A percentile compares a stretch with the other conserved stretches of the same genome.
Evolutionary conservation across 768 basidiomycete genomes (phyloP).

Genomic region (Suillus fuscotomentosus): DNA sequence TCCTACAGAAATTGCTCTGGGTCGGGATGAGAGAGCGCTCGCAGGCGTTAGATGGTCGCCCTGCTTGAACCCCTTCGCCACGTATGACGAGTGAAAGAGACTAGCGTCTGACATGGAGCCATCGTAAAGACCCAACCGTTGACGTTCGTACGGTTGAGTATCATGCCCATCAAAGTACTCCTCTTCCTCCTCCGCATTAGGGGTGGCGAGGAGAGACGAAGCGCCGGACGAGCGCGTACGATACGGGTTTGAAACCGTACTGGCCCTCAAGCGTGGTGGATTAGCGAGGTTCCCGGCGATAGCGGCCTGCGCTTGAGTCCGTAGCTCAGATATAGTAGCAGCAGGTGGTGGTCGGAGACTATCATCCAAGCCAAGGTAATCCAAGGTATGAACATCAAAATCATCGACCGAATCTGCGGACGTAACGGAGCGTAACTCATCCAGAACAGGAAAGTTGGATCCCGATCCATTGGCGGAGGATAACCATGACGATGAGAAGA

Average conservation of each 20-base stretch:
- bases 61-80: slow-evolving; percentile 73
- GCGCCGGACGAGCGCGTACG: slow-evolving; percentile 59
- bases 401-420: slow-evolving; percentile 83
- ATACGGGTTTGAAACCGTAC: slow-evolving; percentile 93
- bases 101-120: slow-evolving; percentile 47
- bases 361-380: slow-evolving; percentile 95
- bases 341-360: slow-evolving; percentile 71
- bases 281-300: slow-evolving; percentile 82
- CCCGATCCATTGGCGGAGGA: slow-evolving; percentile 55
- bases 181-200: slow-evolving; percentile 68
- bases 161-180: slow-evolving; percentile 71
- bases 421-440: slow-evolving; percentile 78
- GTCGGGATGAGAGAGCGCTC: slow-evolving; percentile 47
- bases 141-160: slow-evolving; percentile 42
- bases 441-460: slow-evolving; percentile 63
- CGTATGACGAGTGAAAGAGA: slow-evolving; percentile 56
- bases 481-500: slow-evolving; percentile 92
- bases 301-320: slow-evolving; percentile 87
- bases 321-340: slow-evolving; percentile 85
- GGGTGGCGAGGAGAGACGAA: slow-evolving; percentile 62
- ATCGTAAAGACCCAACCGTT: slow-evolving; percentile 65
- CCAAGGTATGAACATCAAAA: slow-evolving; percentile 91
- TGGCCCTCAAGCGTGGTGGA: slow-evolving; percentile 81
- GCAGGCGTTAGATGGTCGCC: slow-evolving; percentile 60
- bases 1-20: slow-evolving; percentile 87